Base-by-base conservation (phyloP, 1,139 yeast genomes). In the Schwanniomyces etchellsii region DNA sequence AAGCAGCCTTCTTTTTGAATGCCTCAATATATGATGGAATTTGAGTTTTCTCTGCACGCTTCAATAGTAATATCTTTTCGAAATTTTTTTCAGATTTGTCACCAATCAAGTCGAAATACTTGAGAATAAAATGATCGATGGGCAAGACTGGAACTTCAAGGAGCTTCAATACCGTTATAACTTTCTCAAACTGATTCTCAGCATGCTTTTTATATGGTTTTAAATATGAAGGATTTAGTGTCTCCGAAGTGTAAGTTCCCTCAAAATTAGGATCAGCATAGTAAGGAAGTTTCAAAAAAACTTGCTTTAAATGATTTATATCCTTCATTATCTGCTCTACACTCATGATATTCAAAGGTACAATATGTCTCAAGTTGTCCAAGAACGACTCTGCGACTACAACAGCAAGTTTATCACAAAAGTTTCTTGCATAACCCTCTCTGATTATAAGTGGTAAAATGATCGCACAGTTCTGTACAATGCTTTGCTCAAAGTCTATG, bases 311-410 rank as follows among this genome's bases (percentile, higher is more conserved):
- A 6, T 73, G 66, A 26, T 78, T 76, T 4, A 83, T 49, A 54
- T 91, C 98, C 21, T 81, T 59, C 23, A 81, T 59, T 48, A 91
- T 66, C 50, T 89, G 96, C 50, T 89, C 96, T 4, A 93, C 81
- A 42, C 81, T 80, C 11, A 74, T 61, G 14, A 80, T 79, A 5
- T 73, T 65, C 22, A 89, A 69, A 1, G 94, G 94, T 36, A 72
- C 74, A 45, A 80, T 50, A 34, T 70, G 68, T 17, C 73, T 65
- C 24, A 86, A 70, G 36, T 74, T 73, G 27, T 70, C 60, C 30
- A 81, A 51, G 41, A 81, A 78, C n/a, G 78, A 71, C 22, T 57
- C 60, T 5, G 78, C 61, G 3, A 85, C 57, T 28, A 71, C 48
- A 35, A 88, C 97, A 15, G 85, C 77, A 14, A 84, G 61, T 42